Conservation (phyloP, 257 asterid genomes). For the Salvia miltiorrhiza region DNA sequence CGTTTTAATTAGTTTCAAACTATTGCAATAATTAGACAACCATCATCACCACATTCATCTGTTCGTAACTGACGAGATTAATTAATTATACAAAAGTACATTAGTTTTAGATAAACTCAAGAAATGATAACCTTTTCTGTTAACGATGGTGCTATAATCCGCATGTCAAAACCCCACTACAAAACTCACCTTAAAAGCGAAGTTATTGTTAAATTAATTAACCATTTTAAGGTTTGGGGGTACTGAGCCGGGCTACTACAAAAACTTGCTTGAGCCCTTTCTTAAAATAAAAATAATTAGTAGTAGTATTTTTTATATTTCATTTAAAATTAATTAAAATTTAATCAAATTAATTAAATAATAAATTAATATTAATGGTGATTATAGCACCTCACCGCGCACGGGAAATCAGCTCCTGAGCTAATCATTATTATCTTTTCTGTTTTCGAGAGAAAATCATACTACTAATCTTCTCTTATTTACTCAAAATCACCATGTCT, state of each 20-base stretch:
- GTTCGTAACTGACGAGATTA: constrained; percentile 8
- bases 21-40: constrained; percentile 25
- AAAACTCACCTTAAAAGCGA: constrained; percentile 22
- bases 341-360: too few species aligned
- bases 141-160: background rate
- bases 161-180: background rate
- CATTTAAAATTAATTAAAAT: too few species aligned
- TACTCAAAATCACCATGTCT: background rate
- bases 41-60: constrained; percentile 26
- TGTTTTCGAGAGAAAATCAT: too few species aligned
- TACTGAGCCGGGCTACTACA: too few species aligned
- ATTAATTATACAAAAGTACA: background rate
- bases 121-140: too few species aligned
- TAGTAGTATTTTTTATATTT: too few species aligned
- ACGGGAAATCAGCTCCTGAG: too few species aligned
- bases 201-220: constrained; percentile 9
- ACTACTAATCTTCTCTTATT: background rate
- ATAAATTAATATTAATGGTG: too few species aligned
- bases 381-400: too few species aligned
- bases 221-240: background rate
- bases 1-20: constrained; percentile 30
- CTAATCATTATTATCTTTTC: too few species aligned
- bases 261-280: too few species aligned
- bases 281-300: too few species aligned
- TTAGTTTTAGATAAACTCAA: constrained; percentile 13